Conservation (phyloP, 2,329 filamentous ascomycete species). For the Botrytis deweyae region DNA sequence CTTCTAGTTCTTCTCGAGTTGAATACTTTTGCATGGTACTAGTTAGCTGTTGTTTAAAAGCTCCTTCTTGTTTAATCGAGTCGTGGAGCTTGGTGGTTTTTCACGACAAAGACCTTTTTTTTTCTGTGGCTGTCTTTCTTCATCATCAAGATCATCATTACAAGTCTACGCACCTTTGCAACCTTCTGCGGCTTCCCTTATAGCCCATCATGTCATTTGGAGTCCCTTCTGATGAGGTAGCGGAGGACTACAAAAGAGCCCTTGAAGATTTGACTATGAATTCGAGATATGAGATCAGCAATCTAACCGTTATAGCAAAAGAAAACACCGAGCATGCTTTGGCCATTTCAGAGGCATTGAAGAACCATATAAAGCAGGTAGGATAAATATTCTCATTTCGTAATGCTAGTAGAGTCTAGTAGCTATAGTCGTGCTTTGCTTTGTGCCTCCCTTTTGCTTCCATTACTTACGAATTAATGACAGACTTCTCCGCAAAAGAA, state of each 20-base stretch:
- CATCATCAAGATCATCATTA: slow-evolving; percentile 26
- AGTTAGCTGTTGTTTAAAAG: slow-evolving; percentile 40
- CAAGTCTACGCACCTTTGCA: slow-evolving; percentile 27
- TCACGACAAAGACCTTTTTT: slow-evolving; percentile 33
- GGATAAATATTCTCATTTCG: slow-evolving; percentile 44
- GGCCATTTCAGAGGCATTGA: slow-evolving; percentile 84
- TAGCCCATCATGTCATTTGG: slow-evolving; percentile 61
- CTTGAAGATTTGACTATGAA: slow-evolving; percentile 89
- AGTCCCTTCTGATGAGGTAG: slow-evolving; percentile 72
- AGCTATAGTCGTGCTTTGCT: slow-evolving; percentile 22
- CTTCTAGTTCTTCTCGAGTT: slow-evolving; percentile 40
- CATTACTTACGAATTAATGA: slow-evolving; percentile 34
- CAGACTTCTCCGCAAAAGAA: slow-evolving; percentile 88
- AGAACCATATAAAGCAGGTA: slow-evolving; percentile 94
- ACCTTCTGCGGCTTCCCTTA: slow-evolving; percentile 29
- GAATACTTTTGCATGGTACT: slow-evolving; percentile 41
- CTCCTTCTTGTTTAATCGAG: slow-evolving; percentile 31
- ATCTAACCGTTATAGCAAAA: slow-evolving; percentile 93
- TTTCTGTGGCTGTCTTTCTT: slow-evolving; percentile 32
- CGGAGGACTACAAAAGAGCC: slow-evolving; percentile 90
- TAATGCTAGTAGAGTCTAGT: slow-evolving; percentile 27
- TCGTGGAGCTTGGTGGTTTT: slow-evolving; percentile 33
- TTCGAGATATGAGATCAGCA: slow-evolving; percentile 93
- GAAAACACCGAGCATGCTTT: slow-evolving; percentile 96
- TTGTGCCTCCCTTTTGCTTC: slow-evolving; percentile 31